phyloP scores from a whole-genome alignment of 2,329 filamentous ascomycete species.

The Fusarium concolor region DNA sequence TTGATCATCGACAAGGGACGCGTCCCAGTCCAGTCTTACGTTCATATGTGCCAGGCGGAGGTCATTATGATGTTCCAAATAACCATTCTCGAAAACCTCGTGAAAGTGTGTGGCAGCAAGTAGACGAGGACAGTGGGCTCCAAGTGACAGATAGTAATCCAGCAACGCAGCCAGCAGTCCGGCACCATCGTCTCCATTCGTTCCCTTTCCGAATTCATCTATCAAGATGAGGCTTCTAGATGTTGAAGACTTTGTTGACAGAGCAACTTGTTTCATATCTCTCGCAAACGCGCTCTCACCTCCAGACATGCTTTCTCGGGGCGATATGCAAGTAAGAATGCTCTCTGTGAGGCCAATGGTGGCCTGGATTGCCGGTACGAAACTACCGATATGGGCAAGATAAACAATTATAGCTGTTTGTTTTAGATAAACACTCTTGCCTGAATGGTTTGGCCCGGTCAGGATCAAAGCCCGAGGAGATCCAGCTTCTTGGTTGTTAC shows the following conservation, averaged over 20 bases:
- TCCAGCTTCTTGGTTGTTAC: slow-evolving; percentile 1
- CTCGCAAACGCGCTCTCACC: slow-evolving; percentile 75
- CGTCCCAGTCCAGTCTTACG: slow-evolving; percentile 68
- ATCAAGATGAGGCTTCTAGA: slow-evolving; percentile 84
- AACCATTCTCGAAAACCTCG: slow-evolving; percentile 77
- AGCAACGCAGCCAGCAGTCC: slow-evolving; percentile 69
- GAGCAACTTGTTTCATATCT: slow-evolving; percentile 87
- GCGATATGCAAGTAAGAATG: slow-evolving; percentile 87
- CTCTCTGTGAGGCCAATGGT: slow-evolving; percentile 90
- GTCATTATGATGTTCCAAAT: slow-evolving; percentile 62
- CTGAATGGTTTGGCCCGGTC: slow-evolving; percentile 95
- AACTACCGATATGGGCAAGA: slow-evolving; percentile 92
- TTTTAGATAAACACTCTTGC: slow-evolving; percentile 96
- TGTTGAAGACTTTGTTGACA: slow-evolving; percentile 80
- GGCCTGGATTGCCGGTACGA: slow-evolving; percentile 83
- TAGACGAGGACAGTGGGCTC: slow-evolving; percentile 63
- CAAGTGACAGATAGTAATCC: slow-evolving; percentile 64
- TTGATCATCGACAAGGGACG: slow-evolving; percentile 67
- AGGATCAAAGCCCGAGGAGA: slow-evolving; percentile 75
- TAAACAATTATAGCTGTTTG: slow-evolving; percentile 92
- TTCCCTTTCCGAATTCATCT: slow-evolving; percentile 87
- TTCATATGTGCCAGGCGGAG: slow-evolving; percentile 79
- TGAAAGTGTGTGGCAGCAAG: slow-evolving; percentile 73
- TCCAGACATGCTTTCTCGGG: slow-evolving; percentile 70
- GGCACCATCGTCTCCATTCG: slow-evolving; percentile 67